Evolutionary conservation across 164 flowering plant species (phyloP), one percentile per base, ranked within the genome.

Genomic region (Echeveria elegans): DNA sequence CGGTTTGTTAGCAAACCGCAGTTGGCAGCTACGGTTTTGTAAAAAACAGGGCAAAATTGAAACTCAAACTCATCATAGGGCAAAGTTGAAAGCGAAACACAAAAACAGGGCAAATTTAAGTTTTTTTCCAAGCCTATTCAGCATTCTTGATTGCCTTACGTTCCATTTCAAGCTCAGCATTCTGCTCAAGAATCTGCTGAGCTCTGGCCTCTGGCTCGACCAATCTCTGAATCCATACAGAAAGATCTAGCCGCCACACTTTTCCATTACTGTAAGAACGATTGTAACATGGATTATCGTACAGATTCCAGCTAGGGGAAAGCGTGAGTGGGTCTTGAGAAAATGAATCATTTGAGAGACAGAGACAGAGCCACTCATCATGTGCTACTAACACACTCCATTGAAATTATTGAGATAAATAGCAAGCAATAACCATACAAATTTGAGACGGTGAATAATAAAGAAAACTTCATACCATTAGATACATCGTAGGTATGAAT

Each of bases 271-370:
- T 70, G 2, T 71, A 76, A 1, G 70, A 72, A 38, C 78, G 47
- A 69, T 70, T 61, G 76, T 78, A 85, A 73, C 79, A 78, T 21
- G 89, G 90, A 59, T 88, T 88, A n/a, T 85, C 84, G 72, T 88
- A 86, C 66, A 86, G 77, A 71, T 86, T 88, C 94, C 94, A 88
- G 85, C 68, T 83, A 45, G 84, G 84, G 75, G 75, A 37, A 69
- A 73, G 74, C 72, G 74, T 81, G 70, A 74, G 75, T 73, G 74
- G 69, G 40, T 72, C 69, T 67, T 45, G 41, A 40, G 72, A 58
- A 62, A 43, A 64, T 41, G 69, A 28, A 40, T 70, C 72, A 47
- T 66, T 60, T 26, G n/a, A n/a, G n/a, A n/a, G n/a, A n/a, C n/a
- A n/a, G 63, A 72, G 76, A 71, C 65, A 67, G 71, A 74, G 77